phyloP scores from a whole-genome alignment of 106 monocot species.

The Apostasia shenzhenica region DNA sequence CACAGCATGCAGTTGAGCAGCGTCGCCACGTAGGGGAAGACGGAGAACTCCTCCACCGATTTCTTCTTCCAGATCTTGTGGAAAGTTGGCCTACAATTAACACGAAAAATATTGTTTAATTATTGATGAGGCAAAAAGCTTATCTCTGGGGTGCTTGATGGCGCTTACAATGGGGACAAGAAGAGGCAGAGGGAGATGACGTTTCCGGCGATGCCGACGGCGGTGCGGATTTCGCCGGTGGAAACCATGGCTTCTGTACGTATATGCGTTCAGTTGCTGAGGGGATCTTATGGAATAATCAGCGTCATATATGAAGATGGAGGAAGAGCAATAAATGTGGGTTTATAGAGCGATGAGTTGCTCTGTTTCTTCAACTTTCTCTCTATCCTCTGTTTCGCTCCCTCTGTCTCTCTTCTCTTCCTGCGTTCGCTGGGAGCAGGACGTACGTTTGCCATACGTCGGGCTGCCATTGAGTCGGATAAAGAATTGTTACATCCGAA shows the following conservation, averaged over 20 bases:
- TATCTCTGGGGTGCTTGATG: too few species aligned
- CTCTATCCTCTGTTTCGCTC: too few species aligned
- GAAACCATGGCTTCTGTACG: conserved; percentile 19
- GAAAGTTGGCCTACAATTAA: conserved; percentile 33
- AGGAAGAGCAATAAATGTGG: too few species aligned
- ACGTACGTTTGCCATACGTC: too few species aligned
- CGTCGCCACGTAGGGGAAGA: conserved; percentile 53
- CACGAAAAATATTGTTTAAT: neutral
- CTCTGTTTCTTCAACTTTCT: too few species aligned
- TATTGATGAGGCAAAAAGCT: neutral
- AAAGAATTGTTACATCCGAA: too few species aligned
- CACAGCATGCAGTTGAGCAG: conserved; percentile 52
- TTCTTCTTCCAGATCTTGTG: conserved; percentile 36
- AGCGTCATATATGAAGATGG: too few species aligned
- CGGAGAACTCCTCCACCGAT: conserved; percentile 43
- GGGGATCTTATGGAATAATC: too few species aligned
- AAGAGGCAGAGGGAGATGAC: conserved; percentile 50
- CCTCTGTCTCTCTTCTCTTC: too few species aligned
- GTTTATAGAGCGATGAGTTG: too few species aligned
- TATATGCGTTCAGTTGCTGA: neutral
- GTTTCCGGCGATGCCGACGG: conserved; percentile 46
- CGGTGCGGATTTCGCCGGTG: conserved; percentile 8
- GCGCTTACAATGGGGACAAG: conserved; percentile 48
- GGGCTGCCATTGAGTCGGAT: too few species aligned
- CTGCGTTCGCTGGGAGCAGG: too few species aligned